Conservation (phyloP, 1,284 basidiomycete species). For the Calocybe gambosa region DNA sequence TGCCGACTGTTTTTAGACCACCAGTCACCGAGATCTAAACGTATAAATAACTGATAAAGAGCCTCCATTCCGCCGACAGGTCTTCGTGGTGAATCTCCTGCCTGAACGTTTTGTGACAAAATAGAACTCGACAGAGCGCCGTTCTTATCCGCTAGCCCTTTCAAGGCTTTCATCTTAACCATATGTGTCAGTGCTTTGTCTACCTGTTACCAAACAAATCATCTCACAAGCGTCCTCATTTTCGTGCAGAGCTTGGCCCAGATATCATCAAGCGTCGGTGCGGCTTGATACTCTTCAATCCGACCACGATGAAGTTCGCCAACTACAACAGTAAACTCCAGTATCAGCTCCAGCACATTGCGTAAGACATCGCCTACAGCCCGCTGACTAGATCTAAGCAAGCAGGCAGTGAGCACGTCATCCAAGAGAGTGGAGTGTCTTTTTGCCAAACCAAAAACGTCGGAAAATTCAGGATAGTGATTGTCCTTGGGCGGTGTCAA, state of each 20-base stretch:
- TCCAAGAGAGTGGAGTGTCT: slow-evolving; percentile 70
- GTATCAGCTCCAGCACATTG: slow-evolving; percentile 57
- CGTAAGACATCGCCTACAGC: slow-evolving; percentile 62
- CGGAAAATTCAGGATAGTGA: slow-evolving; percentile 40
- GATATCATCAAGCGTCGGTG: slow-evolving; percentile 47
- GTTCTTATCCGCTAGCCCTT: slow-evolving; percentile 38
- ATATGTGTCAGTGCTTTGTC: neutral
- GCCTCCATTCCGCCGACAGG: slow-evolving; percentile 43
- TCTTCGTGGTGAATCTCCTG: slow-evolving; percentile 14
- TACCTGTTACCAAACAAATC: neutral
- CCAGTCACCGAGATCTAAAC: slow-evolving; percentile 43
- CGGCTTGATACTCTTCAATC: slow-evolving; percentile 56
- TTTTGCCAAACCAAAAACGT: slow-evolving; percentile 70
- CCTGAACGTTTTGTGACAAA: slow-evolving; percentile 8
- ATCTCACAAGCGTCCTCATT: slow-evolving; percentile 53
- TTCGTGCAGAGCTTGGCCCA: slow-evolving; percentile 50
- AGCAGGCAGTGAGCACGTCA: slow-evolving; percentile 70
- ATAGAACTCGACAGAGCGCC: slow-evolving; percentile 8
- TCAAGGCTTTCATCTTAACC: slow-evolving; percentile 34
- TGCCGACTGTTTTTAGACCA: slow-evolving; percentile 28
- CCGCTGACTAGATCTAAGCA: slow-evolving; percentile 70
- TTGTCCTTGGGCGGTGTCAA: slow-evolving; percentile 22
- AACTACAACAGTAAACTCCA: slow-evolving; percentile 66
- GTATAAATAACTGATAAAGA: slow-evolving; percentile 41
- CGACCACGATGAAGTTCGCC: slow-evolving; percentile 53